Conservation (phyloP, 331 rosid genomes). For the Rosa hybrid region DNA sequence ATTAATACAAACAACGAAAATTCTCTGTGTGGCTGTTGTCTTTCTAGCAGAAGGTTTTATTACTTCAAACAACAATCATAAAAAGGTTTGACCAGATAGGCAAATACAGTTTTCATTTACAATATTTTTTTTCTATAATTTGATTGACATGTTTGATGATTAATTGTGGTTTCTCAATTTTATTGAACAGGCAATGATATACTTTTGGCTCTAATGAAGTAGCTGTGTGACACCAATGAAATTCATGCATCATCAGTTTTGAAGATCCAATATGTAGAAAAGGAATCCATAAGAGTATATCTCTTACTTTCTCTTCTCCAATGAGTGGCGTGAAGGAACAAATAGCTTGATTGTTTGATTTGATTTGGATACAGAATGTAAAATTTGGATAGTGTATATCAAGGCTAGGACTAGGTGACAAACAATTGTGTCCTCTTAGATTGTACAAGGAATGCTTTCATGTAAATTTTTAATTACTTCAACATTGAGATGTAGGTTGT, state of each 20-base stretch:
- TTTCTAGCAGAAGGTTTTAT: too few species aligned
- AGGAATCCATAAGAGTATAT: conserved; percentile 19
- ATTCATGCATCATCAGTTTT: conserved; percentile 26
- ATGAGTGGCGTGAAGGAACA: conserved; percentile 24
- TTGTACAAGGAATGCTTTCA: conserved; percentile 18
- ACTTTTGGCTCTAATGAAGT: conserved; percentile 72
- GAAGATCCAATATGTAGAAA: conserved; percentile 26
- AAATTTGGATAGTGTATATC: conserved; percentile 35
- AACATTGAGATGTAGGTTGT: conserved; percentile 20
- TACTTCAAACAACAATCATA: too few species aligned
- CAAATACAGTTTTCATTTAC: too few species aligned
- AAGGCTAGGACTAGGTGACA: conserved; percentile 19
- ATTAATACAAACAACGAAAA: too few species aligned
- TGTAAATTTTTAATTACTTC: conserved; percentile 5
- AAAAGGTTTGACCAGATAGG: too few species aligned
- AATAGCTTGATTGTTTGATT: not conserved
- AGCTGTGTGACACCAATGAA: conserved; percentile 13
- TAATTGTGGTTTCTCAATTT: conserved; percentile 5
- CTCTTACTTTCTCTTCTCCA: conserved; percentile 10
- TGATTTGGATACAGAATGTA: conserved; percentile 3
- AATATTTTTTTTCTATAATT: not conserved
- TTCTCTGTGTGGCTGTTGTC: too few species aligned
- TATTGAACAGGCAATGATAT: conserved; percentile 80
- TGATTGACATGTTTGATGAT: not conserved
- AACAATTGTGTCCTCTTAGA: not conserved